Percentiles rank a stretch among this genome's conserved stretches.
phyloP scores from a whole-genome alignment of 1,284 basidiomycete genomes.

The Trametes polyzona region DNA sequence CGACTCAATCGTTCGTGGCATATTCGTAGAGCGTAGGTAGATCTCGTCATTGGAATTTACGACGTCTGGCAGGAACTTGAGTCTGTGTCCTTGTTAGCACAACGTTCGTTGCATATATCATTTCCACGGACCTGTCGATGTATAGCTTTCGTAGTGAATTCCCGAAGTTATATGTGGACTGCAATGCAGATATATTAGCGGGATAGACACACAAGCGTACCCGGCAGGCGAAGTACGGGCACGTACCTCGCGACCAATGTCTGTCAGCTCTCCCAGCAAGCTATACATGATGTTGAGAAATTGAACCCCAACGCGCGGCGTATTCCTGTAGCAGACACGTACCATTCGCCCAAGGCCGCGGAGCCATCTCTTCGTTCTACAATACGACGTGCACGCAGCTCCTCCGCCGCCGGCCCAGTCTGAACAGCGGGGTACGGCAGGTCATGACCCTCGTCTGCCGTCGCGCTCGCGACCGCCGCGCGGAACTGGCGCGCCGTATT shows the following conservation, averaged over 20 bases:
- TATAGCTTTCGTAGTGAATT: constrained; percentile 66
- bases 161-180: constrained; percentile 76
- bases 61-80: constrained; percentile 64
- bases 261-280: constrained; percentile 80
- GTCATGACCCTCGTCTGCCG: constrained; percentile 13
- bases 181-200: not conserved
- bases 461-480: constrained; percentile 47
- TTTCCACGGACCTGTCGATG: constrained; percentile 58
- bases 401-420: constrained; percentile 13
- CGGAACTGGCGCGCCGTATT: constrained; percentile 57
- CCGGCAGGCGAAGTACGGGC: not conserved
- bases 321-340: no score
- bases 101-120: not conserved
- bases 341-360: constrained; percentile 66
- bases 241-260: constrained; percentile 68
- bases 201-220: constrained; percentile 4
- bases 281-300: no score
- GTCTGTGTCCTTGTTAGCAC: constrained; percentile 40
- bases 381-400: constrained; percentile 40
- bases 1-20: constrained; percentile 78
- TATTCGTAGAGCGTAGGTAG: constrained; percentile 78
- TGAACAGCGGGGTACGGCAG: constrained; percentile 3
- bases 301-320: no score
- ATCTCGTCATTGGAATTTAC: constrained; percentile 50
- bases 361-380: constrained; percentile 63